phyloP scores from a whole-genome alignment of 2,329 filamentous ascomycete genomes.

The Kalmusia sp. region DNA sequence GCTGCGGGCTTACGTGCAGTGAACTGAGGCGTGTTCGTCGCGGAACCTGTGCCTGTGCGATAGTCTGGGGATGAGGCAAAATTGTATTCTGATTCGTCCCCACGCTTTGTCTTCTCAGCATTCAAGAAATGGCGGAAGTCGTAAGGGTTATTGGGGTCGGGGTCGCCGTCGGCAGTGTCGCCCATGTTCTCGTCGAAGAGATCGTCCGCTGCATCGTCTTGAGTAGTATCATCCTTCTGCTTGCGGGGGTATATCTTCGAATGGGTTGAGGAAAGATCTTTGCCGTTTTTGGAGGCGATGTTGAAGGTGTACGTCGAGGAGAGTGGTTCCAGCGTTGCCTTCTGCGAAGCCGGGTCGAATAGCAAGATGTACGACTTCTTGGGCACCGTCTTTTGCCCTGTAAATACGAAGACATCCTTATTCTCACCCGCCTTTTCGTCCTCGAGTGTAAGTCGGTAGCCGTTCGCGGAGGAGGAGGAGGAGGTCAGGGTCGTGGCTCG shows the following conservation, averaged over 20 bases:
- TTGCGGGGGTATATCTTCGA: constrained; percentile 64
- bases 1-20: constrained; percentile 26
- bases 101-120: constrained; percentile 39
- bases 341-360: constrained; percentile 76
- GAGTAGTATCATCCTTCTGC: constrained; percentile 33
- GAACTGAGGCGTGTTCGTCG: constrained; percentile 37
- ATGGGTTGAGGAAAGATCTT: constrained; percentile 70
- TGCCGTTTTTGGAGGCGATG: constrained; percentile 71
- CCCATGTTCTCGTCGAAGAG: constrained; percentile 34
- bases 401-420: constrained; percentile 49
- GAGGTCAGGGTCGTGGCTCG: constrained; percentile 37
- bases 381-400: constrained; percentile 41
- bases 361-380: constrained; percentile 63
- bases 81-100: constrained; percentile 39
- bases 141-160: constrained; percentile 55
- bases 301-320: constrained; percentile 90
- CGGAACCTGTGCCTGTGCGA: constrained; percentile 35
- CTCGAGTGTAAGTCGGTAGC: constrained; percentile 38
- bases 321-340: constrained; percentile 81
- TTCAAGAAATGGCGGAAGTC: constrained; percentile 58
- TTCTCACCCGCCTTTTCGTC: constrained; percentile 34
- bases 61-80: constrained; percentile 38
- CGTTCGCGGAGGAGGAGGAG: constrained; percentile 26
- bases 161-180: constrained; percentile 44
- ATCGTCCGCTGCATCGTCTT: constrained; percentile 29